These are phyloP conservation scores for Paramecium octaurelia DNA, from an alignment of 73 alveolate genomes.

Conservation along the genomic window DNA sequence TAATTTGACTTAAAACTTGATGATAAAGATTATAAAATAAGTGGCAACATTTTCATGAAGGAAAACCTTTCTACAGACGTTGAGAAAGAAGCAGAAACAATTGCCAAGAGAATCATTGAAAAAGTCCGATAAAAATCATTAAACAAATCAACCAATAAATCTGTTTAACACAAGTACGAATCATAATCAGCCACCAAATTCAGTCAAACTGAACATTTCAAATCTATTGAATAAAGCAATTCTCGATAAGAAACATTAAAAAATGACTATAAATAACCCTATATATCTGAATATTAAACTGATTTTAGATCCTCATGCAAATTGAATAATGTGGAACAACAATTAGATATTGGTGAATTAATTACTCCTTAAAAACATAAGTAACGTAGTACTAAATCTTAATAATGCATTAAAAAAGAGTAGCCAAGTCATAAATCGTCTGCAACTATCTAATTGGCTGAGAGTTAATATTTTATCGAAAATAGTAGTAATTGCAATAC, in stretches of 20 bases:
- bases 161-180: not conserved
- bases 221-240: not conserved
- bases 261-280: not conserved
- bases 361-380: not conserved
- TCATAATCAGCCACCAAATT: not conserved
- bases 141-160: not conserved
- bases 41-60: not conserved
- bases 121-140: not conserved
- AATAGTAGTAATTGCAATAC: not conserved
- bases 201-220: not conserved
- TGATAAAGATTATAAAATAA: not conserved
- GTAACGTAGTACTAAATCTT: not conserved
- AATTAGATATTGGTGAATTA: not conserved
- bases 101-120: slow-evolving; percentile 5
- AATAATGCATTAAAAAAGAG: not conserved
- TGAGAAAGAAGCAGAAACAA: slow-evolving; percentile 12
- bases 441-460: not conserved
- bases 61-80: not conserved
- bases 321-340: not conserved
- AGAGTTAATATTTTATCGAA: not conserved
- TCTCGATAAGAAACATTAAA: not conserved
- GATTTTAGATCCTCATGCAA: not conserved
- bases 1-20: not conserved
- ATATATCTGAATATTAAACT: not conserved
- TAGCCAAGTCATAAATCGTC: not conserved